Evolutionary conservation across 2,329 filamentous ascomycete species (phyloP).

Genomic region (Clarireedia paspali): DNA sequence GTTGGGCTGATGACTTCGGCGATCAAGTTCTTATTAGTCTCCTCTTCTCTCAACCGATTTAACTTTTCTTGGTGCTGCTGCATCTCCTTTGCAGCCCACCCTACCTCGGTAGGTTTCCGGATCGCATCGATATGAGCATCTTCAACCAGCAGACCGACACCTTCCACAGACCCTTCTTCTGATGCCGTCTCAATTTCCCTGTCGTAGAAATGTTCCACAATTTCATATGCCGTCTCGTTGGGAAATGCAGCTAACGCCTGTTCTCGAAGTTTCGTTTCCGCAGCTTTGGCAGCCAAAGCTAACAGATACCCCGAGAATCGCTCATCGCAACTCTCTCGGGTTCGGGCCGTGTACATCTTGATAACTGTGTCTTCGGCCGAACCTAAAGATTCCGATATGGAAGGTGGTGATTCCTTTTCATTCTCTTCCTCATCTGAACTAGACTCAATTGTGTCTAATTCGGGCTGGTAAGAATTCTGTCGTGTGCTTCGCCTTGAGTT

Average conservation of each 20-base stretch:
- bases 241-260: slow-evolving; percentile 71
- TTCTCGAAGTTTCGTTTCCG: slow-evolving; percentile 70
- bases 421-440: slow-evolving; percentile 27
- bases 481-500: slow-evolving; percentile 35
- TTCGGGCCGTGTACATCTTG: slow-evolving; percentile 37
- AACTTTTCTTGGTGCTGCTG: slow-evolving; percentile 29
- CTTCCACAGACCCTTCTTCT: slow-evolving; percentile 27
- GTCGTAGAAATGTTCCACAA: slow-evolving; percentile 31
- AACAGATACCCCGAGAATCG: slow-evolving; percentile 70
- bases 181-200: slow-evolving; percentile 27
- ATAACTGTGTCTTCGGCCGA: slow-evolving; percentile 29
- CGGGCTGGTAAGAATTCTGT: slow-evolving; percentile 34
- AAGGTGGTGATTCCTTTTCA: slow-evolving; percentile 24
- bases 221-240: slow-evolving; percentile 44
- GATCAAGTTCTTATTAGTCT: slow-evolving; percentile 27
- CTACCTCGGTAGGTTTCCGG: slow-evolving; percentile 26
- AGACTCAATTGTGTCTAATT: slow-evolving; percentile 30
- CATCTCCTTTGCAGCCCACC: slow-evolving; percentile 30
- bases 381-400: slow-evolving; percentile 25
- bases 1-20: slow-evolving; percentile 27
- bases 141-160: slow-evolving; percentile 23
- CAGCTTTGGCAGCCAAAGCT: slow-evolving; percentile 70
- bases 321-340: slow-evolving; percentile 65
- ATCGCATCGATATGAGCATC: slow-evolving; percentile 15
- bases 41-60: slow-evolving; percentile 26